Conservation (phyloP, 2,329 filamentous ascomycete species). For the Ophiostoma triangulosporum region DNA sequence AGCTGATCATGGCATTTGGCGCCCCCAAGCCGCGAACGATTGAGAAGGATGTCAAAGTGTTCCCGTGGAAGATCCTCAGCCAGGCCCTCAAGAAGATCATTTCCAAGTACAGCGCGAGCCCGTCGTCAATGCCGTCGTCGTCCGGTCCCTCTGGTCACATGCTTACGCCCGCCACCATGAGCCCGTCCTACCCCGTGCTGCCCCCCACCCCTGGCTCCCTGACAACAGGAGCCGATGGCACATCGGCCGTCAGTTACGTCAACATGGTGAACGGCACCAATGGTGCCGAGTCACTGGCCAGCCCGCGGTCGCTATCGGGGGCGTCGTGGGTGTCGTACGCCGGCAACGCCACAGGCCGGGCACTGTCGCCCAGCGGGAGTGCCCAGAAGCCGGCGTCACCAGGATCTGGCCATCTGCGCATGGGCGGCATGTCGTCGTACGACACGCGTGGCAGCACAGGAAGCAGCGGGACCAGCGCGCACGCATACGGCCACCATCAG, state of each 20-base stretch:
- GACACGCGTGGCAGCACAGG: slow-evolving; percentile 15
- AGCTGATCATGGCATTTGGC: slow-evolving; percentile 95
- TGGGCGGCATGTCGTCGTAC: slow-evolving; percentile 23
- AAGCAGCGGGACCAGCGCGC: background rate
- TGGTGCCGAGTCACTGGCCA: slow-evolving; percentile 37
- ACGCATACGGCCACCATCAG: slow-evolving; percentile 18
- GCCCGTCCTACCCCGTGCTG: slow-evolving; percentile 28
- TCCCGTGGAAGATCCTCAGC: slow-evolving; percentile 83
- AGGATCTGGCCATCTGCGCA: slow-evolving; percentile 20
- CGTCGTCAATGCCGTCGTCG: slow-evolving; percentile 22
- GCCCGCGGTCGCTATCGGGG: slow-evolving; percentile 37
- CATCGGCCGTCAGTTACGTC: slow-evolving; percentile 26
- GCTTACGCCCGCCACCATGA: slow-evolving; percentile 25
- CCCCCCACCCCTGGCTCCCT: slow-evolving; percentile 31
- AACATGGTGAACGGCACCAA: slow-evolving; percentile 22
- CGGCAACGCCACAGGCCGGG: slow-evolving; percentile 21
- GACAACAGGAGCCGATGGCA: slow-evolving; percentile 23
- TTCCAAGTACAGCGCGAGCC: slow-evolving; percentile 68
- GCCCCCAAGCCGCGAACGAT: slow-evolving; percentile 94
- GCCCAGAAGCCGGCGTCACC: slow-evolving; percentile 24
- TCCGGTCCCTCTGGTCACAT: slow-evolving; percentile 20
- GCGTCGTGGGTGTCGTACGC: slow-evolving; percentile 29
- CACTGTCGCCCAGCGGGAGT: slow-evolving; percentile 26
- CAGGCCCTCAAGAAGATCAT: slow-evolving; percentile 95
- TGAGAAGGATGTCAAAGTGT: slow-evolving; percentile 98